Base-by-base conservation (phyloP, 2,329 filamentous ascomycete genomes). In the Hypoxylon sp. region DNA sequence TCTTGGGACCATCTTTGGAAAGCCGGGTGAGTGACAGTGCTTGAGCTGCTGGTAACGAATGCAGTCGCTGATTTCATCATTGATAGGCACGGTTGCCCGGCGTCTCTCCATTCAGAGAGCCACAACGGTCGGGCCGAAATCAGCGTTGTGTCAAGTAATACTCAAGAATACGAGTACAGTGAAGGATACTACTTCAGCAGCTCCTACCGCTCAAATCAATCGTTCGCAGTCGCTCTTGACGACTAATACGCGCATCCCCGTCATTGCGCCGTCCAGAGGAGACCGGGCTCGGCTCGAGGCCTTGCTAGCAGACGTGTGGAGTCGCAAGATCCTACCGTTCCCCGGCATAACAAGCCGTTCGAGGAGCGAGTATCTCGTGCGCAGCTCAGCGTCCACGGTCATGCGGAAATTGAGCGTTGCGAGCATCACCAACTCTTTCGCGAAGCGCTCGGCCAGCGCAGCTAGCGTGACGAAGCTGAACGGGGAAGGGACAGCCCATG, bases 371-470 rank as follows among this genome's bases (percentile, higher is more conserved):
- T 86, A 90, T 69, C 78, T 91, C 3, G 88, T 95, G 42, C 83
- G 90, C 47, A 85, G 85, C 35, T 92, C 89, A n/a, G 90, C 92
- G 10, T 92, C 91, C 29, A 90, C 90, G 0, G 85, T 97, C 70
- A 96, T 97, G 78, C 85, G 92, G 48, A 96, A 93, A 72, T 82
- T 97, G 62, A 96, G 91, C 74, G 88, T 91, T 69, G 88, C 89
- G 45, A 92, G 88, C 72, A 89, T 95, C 63, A 83, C 90, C 11
- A 88, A 84, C 64, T 89, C 89, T 43, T 93, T 96, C 70, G 84
- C 85, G 31, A 90, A 88, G 66, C 85, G 89, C 55, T 89, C 90
- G 1, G 81, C 79, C 33, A 90, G 88, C 63, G 67, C 81, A 41
- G 75, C 76, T 13, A 77, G 72, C 50, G 63, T 77, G 27, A 59